phyloP scores from a whole-genome alignment of 164 flowering plant species.

The Liquidambar formosana region DNA sequence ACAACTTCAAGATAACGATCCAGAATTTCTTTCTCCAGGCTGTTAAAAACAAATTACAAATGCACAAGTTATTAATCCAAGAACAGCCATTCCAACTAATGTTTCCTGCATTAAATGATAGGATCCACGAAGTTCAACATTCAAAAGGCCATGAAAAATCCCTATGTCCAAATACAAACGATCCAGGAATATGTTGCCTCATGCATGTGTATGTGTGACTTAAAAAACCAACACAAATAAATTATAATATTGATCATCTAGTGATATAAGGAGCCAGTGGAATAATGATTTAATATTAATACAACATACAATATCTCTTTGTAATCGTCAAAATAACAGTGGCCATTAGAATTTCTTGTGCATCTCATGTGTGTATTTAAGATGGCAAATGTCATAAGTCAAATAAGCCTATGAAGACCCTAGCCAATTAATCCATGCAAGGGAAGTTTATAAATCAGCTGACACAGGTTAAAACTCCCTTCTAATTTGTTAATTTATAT shows the following conservation, averaged over 20 bases:
- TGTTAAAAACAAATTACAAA: slow-evolving; percentile 27
- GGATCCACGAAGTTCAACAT: background rate
- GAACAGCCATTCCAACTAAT: background rate
- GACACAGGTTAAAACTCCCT: too few species aligned
- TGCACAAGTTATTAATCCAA: background rate
- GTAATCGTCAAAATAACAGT: too few species aligned
- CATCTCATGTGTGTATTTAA: too few species aligned
- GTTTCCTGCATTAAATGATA: background rate
- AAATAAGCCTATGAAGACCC: too few species aligned
- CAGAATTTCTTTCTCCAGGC: slow-evolving; percentile 91
- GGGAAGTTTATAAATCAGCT: too few species aligned
- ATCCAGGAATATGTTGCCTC: background rate
- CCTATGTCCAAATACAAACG: background rate
- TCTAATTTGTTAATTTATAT: too few species aligned
- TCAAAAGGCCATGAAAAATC: background rate
- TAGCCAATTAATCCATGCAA: too few species aligned
- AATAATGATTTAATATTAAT: too few species aligned
- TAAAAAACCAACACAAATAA: background rate
- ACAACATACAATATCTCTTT: too few species aligned
- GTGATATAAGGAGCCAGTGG: background rate
- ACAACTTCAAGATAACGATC: slow-evolving; percentile 94
- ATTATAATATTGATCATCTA: background rate
- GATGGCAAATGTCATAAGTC: too few species aligned
- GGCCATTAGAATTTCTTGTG: too few species aligned
- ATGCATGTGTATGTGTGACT: background rate